Conservation (phyloP, 2,329 filamentous ascomycete species). For the Stemphylium vesicarium region DNA sequence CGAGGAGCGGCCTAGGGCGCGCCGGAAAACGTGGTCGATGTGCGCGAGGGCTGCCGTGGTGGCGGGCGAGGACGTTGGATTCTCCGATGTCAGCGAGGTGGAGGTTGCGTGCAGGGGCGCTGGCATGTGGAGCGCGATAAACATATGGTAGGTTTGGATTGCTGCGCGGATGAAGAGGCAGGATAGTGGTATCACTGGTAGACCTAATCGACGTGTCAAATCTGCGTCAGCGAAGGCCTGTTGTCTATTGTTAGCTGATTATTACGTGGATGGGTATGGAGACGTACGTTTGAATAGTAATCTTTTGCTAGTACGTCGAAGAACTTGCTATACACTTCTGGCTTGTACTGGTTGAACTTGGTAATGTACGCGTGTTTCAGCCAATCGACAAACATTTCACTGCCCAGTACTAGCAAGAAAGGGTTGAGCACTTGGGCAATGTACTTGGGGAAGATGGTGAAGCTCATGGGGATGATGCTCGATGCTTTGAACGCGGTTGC, state of each 20-base stretch:
- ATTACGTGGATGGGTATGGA: background rate
- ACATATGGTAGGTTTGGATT: conserved; percentile 98
- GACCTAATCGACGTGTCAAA: conserved; percentile 83
- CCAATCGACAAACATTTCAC: conserved; percentile 96
- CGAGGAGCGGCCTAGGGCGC: conserved; percentile 75
- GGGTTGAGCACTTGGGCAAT: conserved; percentile 89
- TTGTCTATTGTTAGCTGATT: conserved; percentile 10
- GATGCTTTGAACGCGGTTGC: conserved; percentile 64
- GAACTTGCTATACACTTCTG: conserved; percentile 85
- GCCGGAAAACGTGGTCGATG: conserved; percentile 77
- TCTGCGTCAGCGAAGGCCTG: conserved; percentile 90
- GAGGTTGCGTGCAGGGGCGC: conserved; percentile 72
- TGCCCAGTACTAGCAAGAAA: conserved; percentile 91
- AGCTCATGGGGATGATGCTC: conserved; percentile 86
- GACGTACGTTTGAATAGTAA: conserved; percentile 86
- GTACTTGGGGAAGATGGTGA: conserved; percentile 86
- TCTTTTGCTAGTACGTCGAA: conserved; percentile 95
- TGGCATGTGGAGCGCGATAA: conserved; percentile 84
- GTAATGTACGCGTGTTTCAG: conserved; percentile 97
- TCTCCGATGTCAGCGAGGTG: conserved; percentile 66
- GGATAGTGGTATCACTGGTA: conserved; percentile 89
- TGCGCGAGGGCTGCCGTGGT: conserved; percentile 79
- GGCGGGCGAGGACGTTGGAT: conserved; percentile 67
- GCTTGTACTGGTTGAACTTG: conserved; percentile 98
- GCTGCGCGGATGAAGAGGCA: conserved; percentile 95